These are phyloP conservation scores for Jaenimonas drosophilae DNA, from an alignment of 208 protist species.

Conservation along the genomic window DNA sequence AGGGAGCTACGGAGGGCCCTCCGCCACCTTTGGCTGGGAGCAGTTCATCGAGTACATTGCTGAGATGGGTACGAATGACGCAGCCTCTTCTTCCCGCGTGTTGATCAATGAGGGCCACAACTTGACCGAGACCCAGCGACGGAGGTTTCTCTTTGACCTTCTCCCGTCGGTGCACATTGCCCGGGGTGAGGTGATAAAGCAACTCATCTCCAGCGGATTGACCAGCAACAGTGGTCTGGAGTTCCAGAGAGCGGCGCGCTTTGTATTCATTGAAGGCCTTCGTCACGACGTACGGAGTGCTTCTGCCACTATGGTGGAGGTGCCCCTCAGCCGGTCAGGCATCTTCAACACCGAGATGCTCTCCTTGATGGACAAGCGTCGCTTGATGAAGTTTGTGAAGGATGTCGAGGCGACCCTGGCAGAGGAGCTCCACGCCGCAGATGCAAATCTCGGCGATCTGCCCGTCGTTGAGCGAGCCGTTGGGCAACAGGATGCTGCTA, in stretches of 20 bases:
- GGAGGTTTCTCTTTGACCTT: conserved; percentile 47
- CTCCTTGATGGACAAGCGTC: conserved; percentile 80
- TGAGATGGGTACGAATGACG: neutral
- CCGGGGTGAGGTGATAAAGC: conserved; percentile 30
- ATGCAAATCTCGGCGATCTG: conserved; percentile 33
- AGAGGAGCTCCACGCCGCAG: conserved; percentile 68
- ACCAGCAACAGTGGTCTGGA: conserved; percentile 48
- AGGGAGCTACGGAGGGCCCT: conserved; percentile 66
- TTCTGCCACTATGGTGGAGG: conserved; percentile 12
- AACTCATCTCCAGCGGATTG: conserved; percentile 39
- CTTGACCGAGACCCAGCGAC: conserved; percentile 14
- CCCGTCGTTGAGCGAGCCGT: conserved; percentile 7
- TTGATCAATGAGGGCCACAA: conserved; percentile 12
- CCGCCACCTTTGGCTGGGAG: conserved; percentile 28
- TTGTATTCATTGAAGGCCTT: conserved; percentile 23
- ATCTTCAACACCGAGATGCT: conserved; percentile 66
- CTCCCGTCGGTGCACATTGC: conserved; percentile 53
- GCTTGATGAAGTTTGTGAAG: conserved; percentile 89
- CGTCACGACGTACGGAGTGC: conserved; percentile 4
- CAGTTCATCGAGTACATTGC: conserved; percentile 25
- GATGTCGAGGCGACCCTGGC: conserved; percentile 55
- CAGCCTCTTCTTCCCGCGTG: neutral
- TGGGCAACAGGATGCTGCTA: conserved; percentile 4
- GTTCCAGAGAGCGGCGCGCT: conserved; percentile 40
- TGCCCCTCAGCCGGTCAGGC: conserved; percentile 73